Evolutionary conservation across 2,329 filamentous ascomycete species (phyloP).

Genomic region (Phoma sp.): DNA sequence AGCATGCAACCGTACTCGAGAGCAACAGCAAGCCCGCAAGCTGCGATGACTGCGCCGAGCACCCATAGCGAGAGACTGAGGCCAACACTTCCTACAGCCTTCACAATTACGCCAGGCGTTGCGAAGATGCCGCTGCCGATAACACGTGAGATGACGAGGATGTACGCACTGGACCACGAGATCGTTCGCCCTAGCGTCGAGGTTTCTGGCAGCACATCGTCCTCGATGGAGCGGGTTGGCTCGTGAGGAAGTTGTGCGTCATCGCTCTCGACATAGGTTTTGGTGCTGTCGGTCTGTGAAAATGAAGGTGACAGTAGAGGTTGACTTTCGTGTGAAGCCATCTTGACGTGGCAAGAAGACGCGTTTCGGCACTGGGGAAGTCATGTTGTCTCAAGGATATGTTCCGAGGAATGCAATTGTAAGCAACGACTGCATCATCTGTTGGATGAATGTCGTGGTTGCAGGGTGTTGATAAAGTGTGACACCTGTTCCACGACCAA

Average conservation of each 20-base stretch:
- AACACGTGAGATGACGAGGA: slow-evolving; percentile 71
- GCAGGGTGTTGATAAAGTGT: slow-evolving; percentile 2
- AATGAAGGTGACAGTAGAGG: slow-evolving; percentile 30
- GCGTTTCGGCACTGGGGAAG: background rate
- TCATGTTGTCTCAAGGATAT: background rate
- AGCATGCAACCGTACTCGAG: slow-evolving; percentile 76
- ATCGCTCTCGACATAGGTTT: slow-evolving; percentile 23
- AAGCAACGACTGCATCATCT: slow-evolving; percentile 31
- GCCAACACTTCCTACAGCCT: slow-evolving; percentile 70
- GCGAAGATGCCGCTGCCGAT: slow-evolving; percentile 76
- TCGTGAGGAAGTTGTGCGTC: slow-evolving; percentile 22
- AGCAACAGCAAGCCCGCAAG: slow-evolving; percentile 65
- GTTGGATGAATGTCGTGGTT: slow-evolving; percentile 8
- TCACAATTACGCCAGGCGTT: slow-evolving; percentile 71
- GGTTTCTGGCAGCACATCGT: slow-evolving; percentile 66
- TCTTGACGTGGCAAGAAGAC: slow-evolving; percentile 7
- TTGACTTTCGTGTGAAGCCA: slow-evolving; percentile 24
- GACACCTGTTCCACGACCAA: slow-evolving; percentile 3
- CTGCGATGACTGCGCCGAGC: slow-evolving; percentile 66
- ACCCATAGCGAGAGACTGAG: slow-evolving; percentile 69
- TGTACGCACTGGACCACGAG: slow-evolving; percentile 68
- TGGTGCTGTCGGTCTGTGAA: slow-evolving; percentile 26
- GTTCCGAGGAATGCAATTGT: slow-evolving; percentile 28
- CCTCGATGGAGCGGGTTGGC: slow-evolving; percentile 53
- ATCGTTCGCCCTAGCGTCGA: slow-evolving; percentile 65